Conservation (phyloP, 1,284 basidiomycete genomes). For the Ceratobasidium sp. region DNA sequence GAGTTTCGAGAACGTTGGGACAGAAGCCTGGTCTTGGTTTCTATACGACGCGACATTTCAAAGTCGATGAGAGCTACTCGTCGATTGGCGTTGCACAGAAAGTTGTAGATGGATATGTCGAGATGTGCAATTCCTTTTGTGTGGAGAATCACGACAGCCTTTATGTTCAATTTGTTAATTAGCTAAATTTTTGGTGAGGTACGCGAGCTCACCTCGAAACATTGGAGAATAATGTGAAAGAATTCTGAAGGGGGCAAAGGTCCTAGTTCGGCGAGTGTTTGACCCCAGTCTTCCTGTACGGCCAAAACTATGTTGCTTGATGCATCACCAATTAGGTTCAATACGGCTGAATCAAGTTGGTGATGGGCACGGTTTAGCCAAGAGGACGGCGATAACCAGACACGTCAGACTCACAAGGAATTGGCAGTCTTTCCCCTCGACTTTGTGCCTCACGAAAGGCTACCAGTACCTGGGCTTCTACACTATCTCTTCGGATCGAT, state of each 20-base stretch:
- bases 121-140: conserved; percentile 34
- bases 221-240: conserved; percentile 28
- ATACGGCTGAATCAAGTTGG: not conserved
- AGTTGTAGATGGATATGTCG: conserved; percentile 35
- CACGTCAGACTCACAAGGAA: not conserved
- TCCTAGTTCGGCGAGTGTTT: conserved; percentile 26
- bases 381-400: not conserved
- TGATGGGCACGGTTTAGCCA: not conserved
- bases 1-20: not conserved
- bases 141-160: conserved; percentile 30
- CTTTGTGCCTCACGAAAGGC: not conserved
- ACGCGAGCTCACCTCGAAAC: conserved; percentile 10
- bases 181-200: not conserved
- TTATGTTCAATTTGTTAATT: not conserved
- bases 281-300: conserved; percentile 30
- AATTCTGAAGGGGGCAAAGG: conserved; percentile 4
- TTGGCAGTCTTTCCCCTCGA: conserved; percentile 12
- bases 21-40: not conserved
- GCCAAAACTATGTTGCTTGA: not conserved
- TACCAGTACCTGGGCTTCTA: conserved; percentile 9
- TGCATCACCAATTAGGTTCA: conserved; percentile 9
- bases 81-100: conserved; percentile 13
- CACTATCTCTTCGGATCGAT: conserved; percentile 1
- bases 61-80: conserved; percentile 28
- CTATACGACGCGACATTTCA: conserved; percentile 2